These are phyloP conservation scores for Colletotrichum orbiculare DNA, from an alignment of 2,329 filamentous ascomycete genomes.

Conservation along the genomic window DNA sequence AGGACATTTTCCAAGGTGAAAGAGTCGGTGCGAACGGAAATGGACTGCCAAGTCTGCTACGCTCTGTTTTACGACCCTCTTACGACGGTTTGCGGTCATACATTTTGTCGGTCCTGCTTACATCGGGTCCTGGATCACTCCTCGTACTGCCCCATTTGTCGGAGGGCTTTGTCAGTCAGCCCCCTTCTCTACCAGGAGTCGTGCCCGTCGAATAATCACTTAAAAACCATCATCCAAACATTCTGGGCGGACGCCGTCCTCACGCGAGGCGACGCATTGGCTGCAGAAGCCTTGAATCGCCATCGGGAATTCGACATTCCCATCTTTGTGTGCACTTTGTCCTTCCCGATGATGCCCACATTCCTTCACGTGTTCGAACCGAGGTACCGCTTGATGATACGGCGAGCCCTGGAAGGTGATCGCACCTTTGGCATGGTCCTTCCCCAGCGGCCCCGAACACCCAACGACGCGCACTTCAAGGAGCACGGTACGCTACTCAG, in stretches of 20 bases:
- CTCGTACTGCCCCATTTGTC: conserved; percentile 82
- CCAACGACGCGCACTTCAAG: conserved; percentile 62
- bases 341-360: conserved; percentile 85
- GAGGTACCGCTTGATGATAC: conserved; percentile 91
- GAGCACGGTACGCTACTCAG: conserved; percentile 82
- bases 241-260: conserved; percentile 77
- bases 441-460: conserved; percentile 64
- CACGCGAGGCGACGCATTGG: conserved; percentile 65
- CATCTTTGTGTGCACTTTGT: conserved; percentile 84
- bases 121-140: conserved; percentile 82
- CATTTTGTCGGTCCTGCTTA: conserved; percentile 85
- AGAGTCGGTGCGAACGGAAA: conserved; percentile 72
- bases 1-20: conserved; percentile 65
- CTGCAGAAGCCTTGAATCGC: conserved; percentile 66
- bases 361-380: conserved; percentile 94
- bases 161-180: conserved; percentile 68
- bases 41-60: conserved; percentile 93
- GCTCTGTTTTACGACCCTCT: conserved; percentile 82
- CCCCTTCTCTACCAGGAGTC: conserved; percentile 53
- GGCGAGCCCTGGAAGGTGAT: conserved; percentile 78
- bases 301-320: conserved; percentile 71
- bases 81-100: conserved; percentile 89
- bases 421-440: conserved; percentile 88
- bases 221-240: conserved; percentile 71
- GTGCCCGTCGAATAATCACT: conserved; percentile 68